Base-by-base conservation (phyloP, 148 eudicot species). In the Selenicereus undatus region DNA sequence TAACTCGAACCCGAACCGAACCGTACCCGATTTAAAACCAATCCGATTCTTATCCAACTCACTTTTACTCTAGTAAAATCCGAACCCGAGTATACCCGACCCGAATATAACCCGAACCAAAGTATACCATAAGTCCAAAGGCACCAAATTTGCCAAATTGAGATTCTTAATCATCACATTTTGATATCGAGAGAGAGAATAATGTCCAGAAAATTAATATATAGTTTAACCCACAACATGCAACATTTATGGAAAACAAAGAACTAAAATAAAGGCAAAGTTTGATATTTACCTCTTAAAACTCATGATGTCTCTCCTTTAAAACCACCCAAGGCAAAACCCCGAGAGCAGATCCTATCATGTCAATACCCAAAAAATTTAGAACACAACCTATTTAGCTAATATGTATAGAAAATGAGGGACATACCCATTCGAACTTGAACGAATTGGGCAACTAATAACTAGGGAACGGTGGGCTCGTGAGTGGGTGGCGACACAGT, bases 281-380 rank as follows among this genome's bases (percentile, higher is more conserved):
- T 70, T 52, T 56, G 35, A 14, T 74, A 12, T 0, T 32, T 84
- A 84, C 83, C 86, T 83, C 27, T 42, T 27, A 50, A 50, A 50
- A 3, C 54, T 50, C 54, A 76, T 71, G 45, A 84, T 52, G 73
- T n/a, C 30, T 65, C 77, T 22, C 80, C 77, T 80, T 76, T 32
- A 24, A 68, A 32, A 75, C 30, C 50, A 36, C 74, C 77, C 35
- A 14, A 27, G 72, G 81, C 68, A 54, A 58, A 74, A 83, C 11
- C 69, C 78, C 78, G 75, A 64, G 35, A 80, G 74, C 86, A 80
- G 86, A 84, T 84, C 86, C 86, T 84, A 81, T 42, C 42, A 80
- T 43, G 39, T 30, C 18, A 80, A 76, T 3, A 66, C 32, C 1
- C 50, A 16, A 48, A 52, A 20, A 78, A 69, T 26, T 27, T 66